phyloP scores from a whole-genome alignment of 2,329 filamentous ascomycete genomes.

The Lecanoromycetidae sp. region DNA sequence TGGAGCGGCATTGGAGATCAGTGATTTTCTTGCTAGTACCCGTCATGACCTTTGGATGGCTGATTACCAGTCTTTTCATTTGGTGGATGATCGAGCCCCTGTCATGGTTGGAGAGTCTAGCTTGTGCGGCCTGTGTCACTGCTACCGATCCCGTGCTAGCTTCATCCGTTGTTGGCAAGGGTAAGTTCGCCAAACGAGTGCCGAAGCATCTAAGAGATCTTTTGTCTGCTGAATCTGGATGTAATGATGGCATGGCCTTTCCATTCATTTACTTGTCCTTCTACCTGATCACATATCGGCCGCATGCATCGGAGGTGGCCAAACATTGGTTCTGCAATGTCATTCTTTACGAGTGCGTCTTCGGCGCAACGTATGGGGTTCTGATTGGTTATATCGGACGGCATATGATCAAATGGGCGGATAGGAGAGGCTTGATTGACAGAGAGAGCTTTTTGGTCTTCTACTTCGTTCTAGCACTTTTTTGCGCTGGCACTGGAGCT shows the following conservation, averaged over 20 bases:
- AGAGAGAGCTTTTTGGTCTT: conserved; percentile 96
- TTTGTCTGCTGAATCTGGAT: conserved; percentile 90
- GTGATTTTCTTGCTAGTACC: conserved; percentile 79
- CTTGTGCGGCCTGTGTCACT: conserved; percentile 83
- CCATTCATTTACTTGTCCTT: conserved; percentile 89
- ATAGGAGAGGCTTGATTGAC: conserved; percentile 76
- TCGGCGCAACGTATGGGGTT: conserved; percentile 83
- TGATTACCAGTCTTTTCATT: conserved; percentile 77
- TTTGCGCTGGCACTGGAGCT: conserved; percentile 87
- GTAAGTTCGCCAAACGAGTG: conserved; percentile 94
- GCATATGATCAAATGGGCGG: conserved; percentile 78
- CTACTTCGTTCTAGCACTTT: conserved; percentile 92
- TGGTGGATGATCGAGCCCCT: conserved; percentile 77
- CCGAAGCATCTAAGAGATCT: conserved; percentile 95
- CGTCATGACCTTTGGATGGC: conserved; percentile 89
- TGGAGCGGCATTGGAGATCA: conserved; percentile 95
- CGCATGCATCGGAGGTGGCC: conserved; percentile 54
- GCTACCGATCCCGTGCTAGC: conserved; percentile 94
- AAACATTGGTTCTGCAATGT: conserved; percentile 83
- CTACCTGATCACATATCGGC: conserved; percentile 75
- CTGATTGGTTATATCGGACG: conserved; percentile 77
- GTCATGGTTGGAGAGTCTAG: conserved; percentile 80
- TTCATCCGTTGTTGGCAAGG: conserved; percentile 95
- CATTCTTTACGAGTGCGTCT: conserved; percentile 89
- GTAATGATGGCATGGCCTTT: conserved; percentile 99